A percentile compares a stretch with the other conserved stretches of the same genome.
These are phyloP conservation scores for Schwanniomyces polymorphus DNA, from an alignment of 805 yeast genomes.

Conservation along the genomic window DNA sequence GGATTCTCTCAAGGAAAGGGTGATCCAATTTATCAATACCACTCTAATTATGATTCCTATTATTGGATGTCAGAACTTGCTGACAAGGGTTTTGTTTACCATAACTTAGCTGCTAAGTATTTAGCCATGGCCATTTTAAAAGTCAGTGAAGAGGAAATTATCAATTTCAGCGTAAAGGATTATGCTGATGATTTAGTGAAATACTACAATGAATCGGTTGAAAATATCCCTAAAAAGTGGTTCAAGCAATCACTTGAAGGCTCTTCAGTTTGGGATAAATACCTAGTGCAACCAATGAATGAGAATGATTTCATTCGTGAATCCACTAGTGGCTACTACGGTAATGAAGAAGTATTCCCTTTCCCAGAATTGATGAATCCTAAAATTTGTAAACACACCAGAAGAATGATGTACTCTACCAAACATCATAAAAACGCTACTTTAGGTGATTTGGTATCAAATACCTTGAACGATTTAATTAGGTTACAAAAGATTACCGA, in stretches of 20 bases:
- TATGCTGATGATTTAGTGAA: slow-evolving; percentile 46
- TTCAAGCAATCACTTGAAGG: slow-evolving; percentile 15
- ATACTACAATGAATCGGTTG: slow-evolving; percentile 32
- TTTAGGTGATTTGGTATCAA: slow-evolving; percentile 21
- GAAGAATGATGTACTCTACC: slow-evolving; percentile 4
- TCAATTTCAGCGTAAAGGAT: slow-evolving; percentile 45
- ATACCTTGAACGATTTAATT: slow-evolving; percentile 18
- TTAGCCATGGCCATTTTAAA: slow-evolving; percentile 55
- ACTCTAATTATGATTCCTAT: slow-evolving; percentile 59
- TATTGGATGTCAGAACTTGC: slow-evolving; percentile 54
- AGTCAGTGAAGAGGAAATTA: slow-evolving; percentile 57
- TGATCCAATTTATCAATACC: slow-evolving; percentile 57
- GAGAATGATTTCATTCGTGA: slow-evolving; percentile 13
- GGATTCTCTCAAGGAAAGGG: slow-evolving; percentile 32
- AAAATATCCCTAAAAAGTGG: slow-evolving; percentile 36
- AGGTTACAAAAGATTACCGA: slow-evolving; percentile 20
- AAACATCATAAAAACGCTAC: slow-evolving; percentile 17
- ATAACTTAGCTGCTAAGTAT: slow-evolving; percentile 58
- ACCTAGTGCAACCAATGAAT: slow-evolving; percentile 11
- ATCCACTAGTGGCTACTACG: slow-evolving; percentile 19
- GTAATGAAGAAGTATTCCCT: slow-evolving; percentile 9
- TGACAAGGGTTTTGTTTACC: slow-evolving; percentile 54
- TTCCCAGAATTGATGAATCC: slow-evolving; percentile 17
- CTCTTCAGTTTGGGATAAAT: slow-evolving; percentile 14
- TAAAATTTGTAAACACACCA: slow-evolving; percentile 4